Percentiles rank a stretch among this genome's conserved stretches.
Evolutionary conservation across 2,329 filamentous ascomycete genomes (phyloP).

Genomic region (Epichloe baconii): DNA sequence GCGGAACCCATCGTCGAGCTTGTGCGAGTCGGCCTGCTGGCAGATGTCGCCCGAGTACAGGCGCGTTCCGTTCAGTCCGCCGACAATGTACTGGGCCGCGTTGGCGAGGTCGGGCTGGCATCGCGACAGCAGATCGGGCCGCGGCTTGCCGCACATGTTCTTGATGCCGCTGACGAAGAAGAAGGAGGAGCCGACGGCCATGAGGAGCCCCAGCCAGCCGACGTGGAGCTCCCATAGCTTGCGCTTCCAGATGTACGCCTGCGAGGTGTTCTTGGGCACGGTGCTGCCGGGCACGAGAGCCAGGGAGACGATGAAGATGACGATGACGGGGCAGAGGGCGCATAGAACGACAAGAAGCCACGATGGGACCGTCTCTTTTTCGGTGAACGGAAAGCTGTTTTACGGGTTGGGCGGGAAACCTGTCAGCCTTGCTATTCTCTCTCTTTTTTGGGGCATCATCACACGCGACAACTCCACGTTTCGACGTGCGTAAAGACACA

Average conservation of each 20-base stretch:
- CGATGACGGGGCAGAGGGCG: conserved; percentile 48
- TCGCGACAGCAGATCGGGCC: conserved; percentile 71
- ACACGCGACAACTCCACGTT: no score
- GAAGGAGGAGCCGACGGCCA: conserved; percentile 60
- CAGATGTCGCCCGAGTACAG: conserved; percentile 72
- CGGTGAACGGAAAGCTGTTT: conserved; percentile 52
- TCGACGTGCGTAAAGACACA: neutral
- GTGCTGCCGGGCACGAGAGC: conserved; percentile 60
- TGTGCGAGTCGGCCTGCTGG: conserved; percentile 43
- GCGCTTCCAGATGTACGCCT: conserved; percentile 56
- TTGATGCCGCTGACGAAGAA: conserved; percentile 81
- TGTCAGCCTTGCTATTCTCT: neutral
- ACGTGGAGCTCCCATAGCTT: conserved; percentile 88
- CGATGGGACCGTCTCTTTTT: conserved; percentile 58
- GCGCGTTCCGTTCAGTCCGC: conserved; percentile 49
- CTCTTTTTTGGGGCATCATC: no score
- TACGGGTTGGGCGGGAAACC: no score
- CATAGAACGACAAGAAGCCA: conserved; percentile 51
- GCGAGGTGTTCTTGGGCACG: conserved; percentile 48
- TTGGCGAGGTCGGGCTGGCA: conserved; percentile 64
- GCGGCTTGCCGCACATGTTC: conserved; percentile 54
- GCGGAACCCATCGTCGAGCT: conserved; percentile 69
- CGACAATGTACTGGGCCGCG: conserved; percentile 46
- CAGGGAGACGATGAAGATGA: conserved; percentile 57
- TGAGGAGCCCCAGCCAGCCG: conserved; percentile 68